Conservation (phyloP, 805 yeast genomes). For the Starmerella floris region DNA sequence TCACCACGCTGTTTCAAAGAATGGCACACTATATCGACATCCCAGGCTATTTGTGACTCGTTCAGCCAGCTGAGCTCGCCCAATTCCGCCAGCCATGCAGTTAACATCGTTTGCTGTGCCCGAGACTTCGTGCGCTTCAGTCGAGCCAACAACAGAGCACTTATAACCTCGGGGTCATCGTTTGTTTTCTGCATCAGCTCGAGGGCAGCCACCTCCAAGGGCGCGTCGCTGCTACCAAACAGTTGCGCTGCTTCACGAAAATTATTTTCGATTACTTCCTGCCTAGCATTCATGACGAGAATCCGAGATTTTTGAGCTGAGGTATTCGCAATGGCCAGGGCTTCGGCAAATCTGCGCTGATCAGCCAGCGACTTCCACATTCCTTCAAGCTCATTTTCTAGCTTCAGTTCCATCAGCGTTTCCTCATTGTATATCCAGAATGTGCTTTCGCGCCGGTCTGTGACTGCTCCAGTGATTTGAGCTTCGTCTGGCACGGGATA, state of each 20-base stretch:
- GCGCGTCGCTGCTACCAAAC: slow-evolving; percentile 49
- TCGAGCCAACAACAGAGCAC: slow-evolving; percentile 14
- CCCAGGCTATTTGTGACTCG: slow-evolving; percentile 38
- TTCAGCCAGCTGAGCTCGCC: slow-evolving; percentile 38
- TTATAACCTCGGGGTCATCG: slow-evolving; percentile 28
- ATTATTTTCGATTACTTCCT: slow-evolving; percentile 28
- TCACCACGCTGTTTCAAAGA: slow-evolving; percentile 55
- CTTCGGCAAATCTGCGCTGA: slow-evolving; percentile 47
- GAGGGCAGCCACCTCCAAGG: slow-evolving; percentile 58
- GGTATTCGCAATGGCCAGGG: slow-evolving; percentile 35
- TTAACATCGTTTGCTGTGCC: slow-evolving; percentile 41
- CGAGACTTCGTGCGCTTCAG: slow-evolving; percentile 19
- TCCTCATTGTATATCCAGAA: slow-evolving; percentile 61
- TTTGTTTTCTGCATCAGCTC: slow-evolving; percentile 33
- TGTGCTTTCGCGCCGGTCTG: slow-evolving; percentile 42
- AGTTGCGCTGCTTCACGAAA: slow-evolving; percentile 35
- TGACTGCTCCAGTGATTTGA: slow-evolving; percentile 34
- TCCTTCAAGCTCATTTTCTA: slow-evolving; percentile 54
- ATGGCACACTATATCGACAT: slow-evolving; percentile 56
- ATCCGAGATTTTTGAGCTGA: slow-evolving; percentile 35
- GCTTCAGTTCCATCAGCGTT: slow-evolving; percentile 51
- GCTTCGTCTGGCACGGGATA: not conserved
- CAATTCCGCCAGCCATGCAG: slow-evolving; percentile 55
- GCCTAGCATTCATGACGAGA: slow-evolving; percentile 41
- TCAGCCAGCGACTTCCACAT: slow-evolving; percentile 59